phyloP scores from a whole-genome alignment of 192 early-diverging fungal genomes.

The Allomyces macrogynus region DNA sequence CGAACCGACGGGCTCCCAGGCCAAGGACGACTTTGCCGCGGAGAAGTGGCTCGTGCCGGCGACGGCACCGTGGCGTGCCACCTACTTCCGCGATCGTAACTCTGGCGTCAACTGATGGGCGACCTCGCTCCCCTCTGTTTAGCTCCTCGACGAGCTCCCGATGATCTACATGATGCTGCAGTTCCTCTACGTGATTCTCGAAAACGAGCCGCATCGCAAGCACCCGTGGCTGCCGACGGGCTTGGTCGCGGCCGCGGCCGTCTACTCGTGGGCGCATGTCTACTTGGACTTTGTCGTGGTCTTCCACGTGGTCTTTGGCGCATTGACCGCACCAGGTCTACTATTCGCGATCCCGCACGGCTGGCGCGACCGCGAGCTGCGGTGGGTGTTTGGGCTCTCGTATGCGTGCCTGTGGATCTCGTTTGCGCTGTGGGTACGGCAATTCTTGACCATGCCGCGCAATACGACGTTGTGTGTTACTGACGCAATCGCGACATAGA shows the following conservation, averaged over 20 bases:
- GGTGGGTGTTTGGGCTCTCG: not conserved
- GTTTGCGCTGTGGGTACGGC: not conserved
- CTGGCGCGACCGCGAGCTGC: not conserved
- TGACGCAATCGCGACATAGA: not conserved
- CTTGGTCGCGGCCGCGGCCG: not conserved
- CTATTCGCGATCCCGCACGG: not conserved
- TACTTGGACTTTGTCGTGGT: not conserved
- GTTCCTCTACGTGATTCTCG: not conserved
- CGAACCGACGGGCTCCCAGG: too few relatives aligned
- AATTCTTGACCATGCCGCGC: not conserved
- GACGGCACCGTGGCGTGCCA: too few relatives aligned
- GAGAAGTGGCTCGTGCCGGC: too few relatives aligned
- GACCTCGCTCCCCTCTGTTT: not conserved
- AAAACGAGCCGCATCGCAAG: not conserved
- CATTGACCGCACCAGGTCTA: not conserved
- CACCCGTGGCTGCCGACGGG: not conserved
- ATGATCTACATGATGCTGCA: not conserved
- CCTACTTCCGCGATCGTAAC: too few relatives aligned
- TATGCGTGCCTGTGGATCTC: not conserved
- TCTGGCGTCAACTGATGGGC: not conserved
- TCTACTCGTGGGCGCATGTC: not conserved
- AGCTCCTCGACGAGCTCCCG: not conserved
- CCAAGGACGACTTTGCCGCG: not conserved
- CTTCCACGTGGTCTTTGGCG: not conserved
- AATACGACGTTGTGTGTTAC: not conserved